Conservation (phyloP, 192 early-diverging fungal genomes). For the Rhizophagus sp. region DNA sequence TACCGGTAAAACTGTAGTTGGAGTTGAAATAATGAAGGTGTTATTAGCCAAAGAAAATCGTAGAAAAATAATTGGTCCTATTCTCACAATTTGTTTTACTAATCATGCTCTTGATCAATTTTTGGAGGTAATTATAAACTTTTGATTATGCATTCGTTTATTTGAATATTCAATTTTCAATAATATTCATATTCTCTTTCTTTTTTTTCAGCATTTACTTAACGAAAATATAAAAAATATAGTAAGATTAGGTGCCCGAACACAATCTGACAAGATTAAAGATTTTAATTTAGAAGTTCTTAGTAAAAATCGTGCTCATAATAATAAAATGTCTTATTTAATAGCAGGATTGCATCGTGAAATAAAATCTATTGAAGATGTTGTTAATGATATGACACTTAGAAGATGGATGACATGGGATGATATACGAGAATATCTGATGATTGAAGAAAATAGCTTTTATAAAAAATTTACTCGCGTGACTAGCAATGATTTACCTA, state of each 20-base stretch:
- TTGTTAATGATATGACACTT: conserved; percentile 13
- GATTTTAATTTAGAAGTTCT: conserved; percentile 15
- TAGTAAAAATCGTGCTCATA: neutral
- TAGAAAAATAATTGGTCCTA: conserved; percentile 37
- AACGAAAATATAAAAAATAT: conserved; percentile 12
- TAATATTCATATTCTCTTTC: neutral
- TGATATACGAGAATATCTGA: conserved; percentile 16
- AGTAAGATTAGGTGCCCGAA: conserved; percentile 49
- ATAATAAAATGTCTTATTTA: neutral
- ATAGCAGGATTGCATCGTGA: too few species aligned
- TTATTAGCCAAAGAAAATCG: conserved; percentile 35
- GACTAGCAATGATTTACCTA: neutral
- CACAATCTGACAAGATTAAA: conserved; percentile 35
- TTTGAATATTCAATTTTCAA: too few species aligned
- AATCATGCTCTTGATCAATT: conserved; percentile 44
- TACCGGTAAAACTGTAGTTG: conserved; percentile 55
- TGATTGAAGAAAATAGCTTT: neutral
- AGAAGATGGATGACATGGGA: conserved; percentile 22
- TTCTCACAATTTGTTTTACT: conserved; percentile 57
- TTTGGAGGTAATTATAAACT: conserved; percentile 27
- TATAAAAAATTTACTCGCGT: conserved; percentile 19
- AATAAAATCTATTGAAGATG: neutral
- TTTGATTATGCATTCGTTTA: neutral
- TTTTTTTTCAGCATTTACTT: neutral
- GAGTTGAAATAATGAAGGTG: conserved; percentile 49